Evolutionary conservation across 1,284 basidiomycete genomes (phyloP), one percentile per base, ranked within the genome.

Genomic region (Trichosporon sp.): DNA sequence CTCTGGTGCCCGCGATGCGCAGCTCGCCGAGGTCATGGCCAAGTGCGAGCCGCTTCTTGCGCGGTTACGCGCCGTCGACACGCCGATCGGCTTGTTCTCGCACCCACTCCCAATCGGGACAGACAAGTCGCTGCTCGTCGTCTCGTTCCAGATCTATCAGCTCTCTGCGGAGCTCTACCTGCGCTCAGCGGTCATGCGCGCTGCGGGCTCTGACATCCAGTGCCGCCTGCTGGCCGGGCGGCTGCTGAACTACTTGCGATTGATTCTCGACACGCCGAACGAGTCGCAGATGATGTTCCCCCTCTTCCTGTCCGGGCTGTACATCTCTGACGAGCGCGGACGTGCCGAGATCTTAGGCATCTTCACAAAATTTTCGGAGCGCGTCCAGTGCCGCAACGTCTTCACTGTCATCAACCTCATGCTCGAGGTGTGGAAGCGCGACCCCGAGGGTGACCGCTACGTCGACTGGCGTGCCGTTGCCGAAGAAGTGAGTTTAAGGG

Each of bases 221-320:
- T 72, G 72, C 31, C 78, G 76, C n/a, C 71, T 77, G 6, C 73
- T 79, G 19, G 78, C 75, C 16, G 51, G 66, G n/a, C 76, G 77
- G 54, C 74, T 79, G 7, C 66, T 81, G 51, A 65, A 63, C 19
- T 71, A 75, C 48, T 75, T 81, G 14, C 75, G 73, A 19, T 65
- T 74, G 14, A 73, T 79, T 16, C 71, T 81, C 32, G 74, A 77
- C 54, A 79, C 80, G 16, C 76, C 77, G 5, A 75, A 77, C 67
- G 78, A 80, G 70, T 75, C 74, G 16, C 76, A 78, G 65, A 76
- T 81, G 70, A 69, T 79, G 51, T 78, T 81, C 69, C 80, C 80
- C 4, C 72, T 81, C 65, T 81, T 80, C 70, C 68, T 81, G 10
- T 74, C 76, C 1, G 80, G 79, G 5, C 76, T 80, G 19, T 75